Evolutionary conservation across 2,329 filamentous ascomycete genomes (phyloP).

Genomic region (Niveomyces coronatus): DNA sequence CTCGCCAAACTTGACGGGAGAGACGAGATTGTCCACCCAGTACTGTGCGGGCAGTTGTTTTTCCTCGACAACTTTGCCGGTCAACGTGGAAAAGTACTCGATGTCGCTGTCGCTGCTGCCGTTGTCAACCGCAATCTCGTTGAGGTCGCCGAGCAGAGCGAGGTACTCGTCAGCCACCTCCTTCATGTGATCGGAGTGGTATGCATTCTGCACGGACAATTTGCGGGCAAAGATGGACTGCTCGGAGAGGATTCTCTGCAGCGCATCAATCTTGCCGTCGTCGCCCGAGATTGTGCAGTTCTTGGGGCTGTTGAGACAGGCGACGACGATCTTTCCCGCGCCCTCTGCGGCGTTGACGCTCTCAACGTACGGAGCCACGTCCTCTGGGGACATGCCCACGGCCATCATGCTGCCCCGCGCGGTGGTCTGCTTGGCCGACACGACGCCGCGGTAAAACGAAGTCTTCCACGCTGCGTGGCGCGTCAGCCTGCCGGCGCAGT

Average conservation of each 20-base stretch:
- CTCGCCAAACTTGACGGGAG: constrained; percentile 12
- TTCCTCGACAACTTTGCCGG: constrained; percentile 13
- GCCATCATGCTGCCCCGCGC: constrained; percentile 17
- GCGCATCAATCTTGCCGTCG: constrained; percentile 15
- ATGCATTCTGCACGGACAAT: constrained; percentile 4
- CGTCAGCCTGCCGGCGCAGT: constrained; percentile 11
- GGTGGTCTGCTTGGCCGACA: constrained; percentile 1
- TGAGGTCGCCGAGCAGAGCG: constrained; percentile 11
- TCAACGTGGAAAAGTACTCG: constrained; percentile 30
- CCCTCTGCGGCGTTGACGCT: neutral
- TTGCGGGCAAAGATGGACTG: neutral
- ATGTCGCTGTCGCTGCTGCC: constrained; percentile 6
- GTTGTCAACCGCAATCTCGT: constrained; percentile 9
- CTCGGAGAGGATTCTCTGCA: neutral
- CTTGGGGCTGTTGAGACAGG: constrained; percentile 22
- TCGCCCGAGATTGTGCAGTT: constrained; percentile 23
- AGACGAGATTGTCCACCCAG: neutral
- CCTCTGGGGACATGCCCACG: constrained; percentile 13
- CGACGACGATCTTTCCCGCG: constrained; percentile 19
- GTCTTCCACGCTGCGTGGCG: constrained; percentile 18
- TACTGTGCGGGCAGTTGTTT: constrained; percentile 16
- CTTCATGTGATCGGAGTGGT: constrained; percentile 18
- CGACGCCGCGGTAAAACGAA: constrained; percentile 22
- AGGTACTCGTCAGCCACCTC: constrained; percentile 11
- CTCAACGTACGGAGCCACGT: neutral